Evolutionary conservation across 75 land plant genomes (phyloP).

Genomic region (Sequoiadendron giganteum): DNA sequence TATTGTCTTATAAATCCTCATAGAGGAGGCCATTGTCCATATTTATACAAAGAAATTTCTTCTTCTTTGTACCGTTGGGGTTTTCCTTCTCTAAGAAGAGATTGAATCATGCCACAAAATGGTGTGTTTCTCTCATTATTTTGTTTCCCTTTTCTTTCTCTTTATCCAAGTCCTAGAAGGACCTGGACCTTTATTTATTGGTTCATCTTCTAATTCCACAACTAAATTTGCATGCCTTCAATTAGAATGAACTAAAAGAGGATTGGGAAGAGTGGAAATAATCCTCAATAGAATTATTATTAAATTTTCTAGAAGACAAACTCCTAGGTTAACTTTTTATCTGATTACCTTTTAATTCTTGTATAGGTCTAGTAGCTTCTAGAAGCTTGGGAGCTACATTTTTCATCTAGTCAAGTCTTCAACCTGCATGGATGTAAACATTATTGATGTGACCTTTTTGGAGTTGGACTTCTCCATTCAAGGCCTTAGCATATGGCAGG

Average conservation of each 20-base stretch:
- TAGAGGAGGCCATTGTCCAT: background rate
- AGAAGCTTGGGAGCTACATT: background rate
- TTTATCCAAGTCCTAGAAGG: too few relatives aligned
- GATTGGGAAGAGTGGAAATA: too few relatives aligned
- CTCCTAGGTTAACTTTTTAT: background rate
- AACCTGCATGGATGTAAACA: too few relatives aligned
- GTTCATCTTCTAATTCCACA: background rate
- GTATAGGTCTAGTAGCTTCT: background rate
- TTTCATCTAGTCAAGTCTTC: background rate
- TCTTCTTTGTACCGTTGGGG: too few relatives aligned
- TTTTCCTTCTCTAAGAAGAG: background rate
- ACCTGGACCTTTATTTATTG: too few relatives aligned
- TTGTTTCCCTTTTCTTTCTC: too few relatives aligned
- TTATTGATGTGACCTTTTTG: background rate
- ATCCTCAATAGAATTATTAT: too few relatives aligned
- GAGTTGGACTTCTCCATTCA: background rate
- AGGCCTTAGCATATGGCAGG: background rate
- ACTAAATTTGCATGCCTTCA: too few relatives aligned
- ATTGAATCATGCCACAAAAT: background rate
- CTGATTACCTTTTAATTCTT: background rate
- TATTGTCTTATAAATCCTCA: background rate
- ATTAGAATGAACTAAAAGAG: too few relatives aligned
- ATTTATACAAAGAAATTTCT: too few relatives aligned
- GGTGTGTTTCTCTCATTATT: too few relatives aligned
- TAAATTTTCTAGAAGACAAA: too few relatives aligned